These are phyloP conservation scores for Ogataea ramenticola DNA, from an alignment of 805 yeast genomes.

Conservation along the genomic window DNA sequence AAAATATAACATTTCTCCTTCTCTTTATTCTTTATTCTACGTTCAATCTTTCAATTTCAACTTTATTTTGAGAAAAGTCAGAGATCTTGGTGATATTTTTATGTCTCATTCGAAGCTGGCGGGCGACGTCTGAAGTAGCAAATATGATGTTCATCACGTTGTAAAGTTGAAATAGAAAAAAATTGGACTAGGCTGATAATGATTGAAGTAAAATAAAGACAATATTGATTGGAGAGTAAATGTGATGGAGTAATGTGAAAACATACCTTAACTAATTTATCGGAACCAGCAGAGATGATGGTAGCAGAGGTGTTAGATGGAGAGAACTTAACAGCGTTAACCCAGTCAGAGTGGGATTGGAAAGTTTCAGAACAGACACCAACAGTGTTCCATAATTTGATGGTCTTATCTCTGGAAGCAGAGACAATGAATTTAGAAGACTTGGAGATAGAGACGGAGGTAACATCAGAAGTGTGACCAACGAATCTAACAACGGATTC, in stretches of 20 bases:
- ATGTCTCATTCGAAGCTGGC: slow-evolving; percentile 87
- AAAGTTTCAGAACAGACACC: slow-evolving; percentile 95
- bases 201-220: background rate
- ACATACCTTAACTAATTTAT: slow-evolving; percentile 98
- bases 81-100: slow-evolving; percentile 97
- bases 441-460: slow-evolving; percentile 93
- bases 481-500: slow-evolving; percentile 89
- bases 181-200: background rate
- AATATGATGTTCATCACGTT: slow-evolving; percentile 77
- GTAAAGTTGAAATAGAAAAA: background rate
- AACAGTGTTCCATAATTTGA: slow-evolving; percentile 98
- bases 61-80: slow-evolving; percentile 60
- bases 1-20: background rate
- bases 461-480: slow-evolving; percentile 96
- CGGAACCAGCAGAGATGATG: slow-evolving; percentile 98
- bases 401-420: slow-evolving; percentile 98
- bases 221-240: background rate
- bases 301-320: slow-evolving; percentile 67
- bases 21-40: background rate
- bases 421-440: slow-evolving; percentile 97
- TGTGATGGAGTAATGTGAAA: slow-evolving; percentile 13
- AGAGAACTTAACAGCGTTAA: slow-evolving; percentile 94
- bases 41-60: background rate
- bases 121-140: slow-evolving; percentile 97
- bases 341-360: slow-evolving; percentile 98